A percentile compares a stretch with the other conserved stretches of the same genome.
phyloP scores from a whole-genome alignment of 441 rosid genomes.

The Gossypium gossypioides region DNA sequence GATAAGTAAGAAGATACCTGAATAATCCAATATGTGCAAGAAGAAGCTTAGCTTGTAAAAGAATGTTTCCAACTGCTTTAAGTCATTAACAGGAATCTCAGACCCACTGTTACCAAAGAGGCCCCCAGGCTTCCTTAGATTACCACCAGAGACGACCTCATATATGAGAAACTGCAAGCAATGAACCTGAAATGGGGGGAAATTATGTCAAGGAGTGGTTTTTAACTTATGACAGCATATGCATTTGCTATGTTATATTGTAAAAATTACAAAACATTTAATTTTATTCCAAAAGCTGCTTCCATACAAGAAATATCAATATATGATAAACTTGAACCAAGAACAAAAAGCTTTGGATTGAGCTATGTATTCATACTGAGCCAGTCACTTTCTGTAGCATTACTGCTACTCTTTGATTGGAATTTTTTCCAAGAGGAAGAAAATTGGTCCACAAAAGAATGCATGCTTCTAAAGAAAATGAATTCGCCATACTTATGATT shows the following conservation, averaged over 20 bases:
- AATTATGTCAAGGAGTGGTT: neutral
- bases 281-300: neutral
- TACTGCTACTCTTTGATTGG: neutral
- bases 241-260: neutral
- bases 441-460: neutral
- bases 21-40: slow-evolving; percentile 87
- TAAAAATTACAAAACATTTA: neutral
- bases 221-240: neutral
- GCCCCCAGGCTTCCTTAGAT: slow-evolving; percentile 97
- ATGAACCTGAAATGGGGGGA: slow-evolving; percentile 54
- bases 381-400: neutral
- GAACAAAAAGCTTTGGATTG: neutral
- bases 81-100: slow-evolving; percentile 88
- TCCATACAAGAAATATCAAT: neutral
- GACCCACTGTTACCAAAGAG: slow-evolving; percentile 97
- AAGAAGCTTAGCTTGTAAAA: slow-evolving; percentile 98
- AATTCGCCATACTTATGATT: neutral
- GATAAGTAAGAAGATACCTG: slow-evolving; percentile 43
- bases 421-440: neutral
- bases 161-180: slow-evolving; percentile 95
- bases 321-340: neutral
- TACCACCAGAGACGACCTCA: slow-evolving; percentile 99
- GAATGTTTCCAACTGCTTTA: slow-evolving; percentile 90
- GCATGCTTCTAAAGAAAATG: neutral
- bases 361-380: neutral